Evolutionary conservation across 345 rosid genomes (phyloP), one percentile per base, ranked within the genome.

Genomic region (Syzygium aromaticum): DNA sequence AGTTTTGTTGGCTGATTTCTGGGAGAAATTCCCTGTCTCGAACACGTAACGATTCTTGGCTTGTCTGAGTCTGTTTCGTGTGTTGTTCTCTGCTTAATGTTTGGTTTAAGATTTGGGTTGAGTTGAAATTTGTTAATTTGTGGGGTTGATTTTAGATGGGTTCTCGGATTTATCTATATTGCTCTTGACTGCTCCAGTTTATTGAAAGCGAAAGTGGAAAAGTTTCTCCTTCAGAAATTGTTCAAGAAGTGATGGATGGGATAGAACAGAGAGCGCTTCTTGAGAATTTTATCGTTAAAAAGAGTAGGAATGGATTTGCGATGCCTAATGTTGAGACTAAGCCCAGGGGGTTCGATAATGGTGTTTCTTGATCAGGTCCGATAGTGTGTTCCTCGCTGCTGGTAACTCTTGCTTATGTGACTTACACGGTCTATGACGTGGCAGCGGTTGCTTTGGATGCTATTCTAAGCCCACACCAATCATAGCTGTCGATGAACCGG

Each of bases 361-460:
- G 46, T 38, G 11, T 17, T 67, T 73, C 80, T 73, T 73, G 46
- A 73, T 73, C 46, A 73, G 80, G 80, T 73, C 46, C 25, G 5
- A 11, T 33, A 33, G 49, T 33, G 80, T 73, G 80, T 73, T 73
- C 46, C 80, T 73, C 38, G 80, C 80, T 73, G 80, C 80, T 33
- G 78, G 80, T 73, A 73, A 33, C 19, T 73, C 80, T 67, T 73
- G 80, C 80, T 64, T 40, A 33, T 19, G 49, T 73, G 80, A 73
- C 33, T 67, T 33, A 73, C 80, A 63, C 57, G 85, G 89, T 82
- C 85, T 88, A 64, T 57, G 86, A 87, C 88, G 86, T 88, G 16
- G 90, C 93, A 93, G 94, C 84, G 95, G 96, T 91, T 95, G 96
- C 90, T 95, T 94, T 89, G 96, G 98, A 87, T 92, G 96, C 92